phyloP scores from a whole-genome alignment of 2,329 filamentous ascomycete genomes.

The Neofusicoccum sp. region DNA sequence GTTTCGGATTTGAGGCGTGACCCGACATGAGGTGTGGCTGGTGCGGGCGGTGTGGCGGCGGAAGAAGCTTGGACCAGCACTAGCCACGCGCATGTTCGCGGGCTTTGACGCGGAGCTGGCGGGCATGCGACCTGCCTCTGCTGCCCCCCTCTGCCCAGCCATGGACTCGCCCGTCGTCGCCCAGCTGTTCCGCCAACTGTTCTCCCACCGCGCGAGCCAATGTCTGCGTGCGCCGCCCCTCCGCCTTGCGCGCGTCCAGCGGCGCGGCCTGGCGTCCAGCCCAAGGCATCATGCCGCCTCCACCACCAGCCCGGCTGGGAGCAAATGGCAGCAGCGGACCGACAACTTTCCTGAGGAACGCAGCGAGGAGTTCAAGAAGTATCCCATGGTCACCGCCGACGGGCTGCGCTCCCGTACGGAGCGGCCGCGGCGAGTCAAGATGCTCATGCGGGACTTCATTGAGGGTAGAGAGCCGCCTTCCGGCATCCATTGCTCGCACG shows the following conservation, averaged over 20 bases:
- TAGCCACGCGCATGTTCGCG: constrained; percentile 20
- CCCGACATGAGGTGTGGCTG: constrained; percentile 7
- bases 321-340: constrained; percentile 81
- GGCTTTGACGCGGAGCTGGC: constrained; percentile 16
- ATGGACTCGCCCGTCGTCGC: constrained; percentile 83
- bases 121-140: constrained; percentile 8
- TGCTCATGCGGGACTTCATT: constrained; percentile 96
- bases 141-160: constrained; percentile 12
- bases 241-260: constrained; percentile 4
- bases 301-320: constrained; percentile 53
- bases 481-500: not conserved
- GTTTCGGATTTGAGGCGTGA: not conserved
- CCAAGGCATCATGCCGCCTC: constrained; percentile 1
- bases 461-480: constrained; percentile 60
- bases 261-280: constrained; percentile 10
- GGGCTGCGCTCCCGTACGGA: constrained; percentile 70
- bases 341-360: constrained; percentile 74
- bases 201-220: constrained; percentile 55
- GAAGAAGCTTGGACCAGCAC: constrained; percentile 22
- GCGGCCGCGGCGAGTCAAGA: constrained; percentile 85
- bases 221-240: constrained; percentile 8
- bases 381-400: constrained; percentile 80
- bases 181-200: constrained; percentile 81
- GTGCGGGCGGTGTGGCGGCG: not conserved
- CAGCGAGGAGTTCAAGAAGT: constrained; percentile 74